phyloP scores from a whole-genome alignment of 768 basidiomycete genomes.

The Suillus decipiens region DNA sequence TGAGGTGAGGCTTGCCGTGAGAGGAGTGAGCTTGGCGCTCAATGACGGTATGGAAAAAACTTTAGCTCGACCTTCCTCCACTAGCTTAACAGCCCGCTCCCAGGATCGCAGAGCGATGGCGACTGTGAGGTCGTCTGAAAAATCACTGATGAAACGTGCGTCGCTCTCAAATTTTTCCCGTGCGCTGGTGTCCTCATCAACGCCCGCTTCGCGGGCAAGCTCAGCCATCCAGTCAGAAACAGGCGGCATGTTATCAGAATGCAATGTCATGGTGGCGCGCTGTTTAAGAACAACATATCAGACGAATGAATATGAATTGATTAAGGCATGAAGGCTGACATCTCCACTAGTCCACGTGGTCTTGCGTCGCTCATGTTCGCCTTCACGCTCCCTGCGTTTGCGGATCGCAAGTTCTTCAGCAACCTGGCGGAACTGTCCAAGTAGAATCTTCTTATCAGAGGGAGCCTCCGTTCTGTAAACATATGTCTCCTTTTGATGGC shows the following conservation, averaged over 20 bases:
- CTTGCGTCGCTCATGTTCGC: slow-evolving; percentile 87
- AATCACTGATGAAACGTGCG: slow-evolving; percentile 85
- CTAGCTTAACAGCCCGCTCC: slow-evolving; percentile 80
- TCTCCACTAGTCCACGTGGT: slow-evolving; percentile 60
- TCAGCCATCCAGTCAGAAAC: slow-evolving; percentile 80
- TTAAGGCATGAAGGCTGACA: slow-evolving; percentile 30
- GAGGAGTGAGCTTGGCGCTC: slow-evolving; percentile 58
- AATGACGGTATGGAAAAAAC: slow-evolving; percentile 54
- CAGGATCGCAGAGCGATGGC: slow-evolving; percentile 88
- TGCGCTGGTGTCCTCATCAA: slow-evolving; percentile 41
- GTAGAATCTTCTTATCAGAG: slow-evolving; percentile 83
- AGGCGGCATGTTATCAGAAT: slow-evolving; percentile 49
- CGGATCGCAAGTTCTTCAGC: slow-evolving; percentile 90
- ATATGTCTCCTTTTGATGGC: slow-evolving; percentile 90
- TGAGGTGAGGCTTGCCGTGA: slow-evolving; percentile 67
- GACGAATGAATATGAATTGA: background rate
- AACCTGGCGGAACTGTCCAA: slow-evolving; percentile 86
- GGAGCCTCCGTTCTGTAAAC: slow-evolving; percentile 86
- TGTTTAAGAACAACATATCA: slow-evolving; percentile 17
- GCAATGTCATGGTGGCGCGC: slow-evolving; percentile 36
- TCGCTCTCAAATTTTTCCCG: slow-evolving; percentile 82
- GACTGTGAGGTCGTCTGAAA: slow-evolving; percentile 89
- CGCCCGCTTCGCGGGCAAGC: slow-evolving; percentile 56
- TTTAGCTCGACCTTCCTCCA: slow-evolving; percentile 82
- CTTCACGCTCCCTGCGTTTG: slow-evolving; percentile 90